These are phyloP conservation scores for Neoscytalidium dimidiatum DNA, from an alignment of 2,329 filamentous ascomycete genomes.

Conservation along the genomic window DNA sequence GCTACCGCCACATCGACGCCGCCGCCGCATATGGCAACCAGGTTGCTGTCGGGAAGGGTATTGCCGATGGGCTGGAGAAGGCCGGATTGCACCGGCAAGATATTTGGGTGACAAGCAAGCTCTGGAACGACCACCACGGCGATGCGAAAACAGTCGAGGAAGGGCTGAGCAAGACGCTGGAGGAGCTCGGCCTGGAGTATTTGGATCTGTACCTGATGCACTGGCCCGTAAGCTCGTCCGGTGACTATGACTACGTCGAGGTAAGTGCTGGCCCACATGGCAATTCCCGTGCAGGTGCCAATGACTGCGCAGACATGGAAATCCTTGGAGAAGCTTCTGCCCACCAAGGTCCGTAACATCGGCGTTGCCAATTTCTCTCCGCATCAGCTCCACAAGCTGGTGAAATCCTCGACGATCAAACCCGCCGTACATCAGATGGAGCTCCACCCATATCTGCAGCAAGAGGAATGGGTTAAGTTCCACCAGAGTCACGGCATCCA, in stretches of 20 bases:
- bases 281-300: constrained; percentile 7
- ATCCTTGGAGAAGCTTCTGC: constrained; percentile 63
- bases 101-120: constrained; percentile 42
- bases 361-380: constrained; percentile 76
- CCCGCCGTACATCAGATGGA: constrained; percentile 82
- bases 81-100: constrained; percentile 35
- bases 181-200: constrained; percentile 41
- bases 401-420: constrained; percentile 59
- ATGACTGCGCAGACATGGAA: constrained; percentile 59
- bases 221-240: constrained; percentile 41
- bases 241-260: constrained; percentile 17
- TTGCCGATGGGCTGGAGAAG: constrained; percentile 37
- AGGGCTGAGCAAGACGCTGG: constrained; percentile 32
- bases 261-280: constrained; percentile 5
- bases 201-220: constrained; percentile 44
- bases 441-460: constrained; percentile 70
- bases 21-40: constrained; percentile 48
- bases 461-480: constrained; percentile 54
- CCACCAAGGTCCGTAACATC: constrained; percentile 67
- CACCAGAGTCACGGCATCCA: constrained; percentile 54
- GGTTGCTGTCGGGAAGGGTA: constrained; percentile 45
- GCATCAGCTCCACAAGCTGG: constrained; percentile 49
- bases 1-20: constrained; percentile 58
- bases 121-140: constrained; percentile 34
- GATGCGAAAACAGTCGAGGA: constrained; percentile 29